Evolutionary conservation across 371 early-diverging fungal species (phyloP).

Genomic region (Syncephalastrum monosporum): DNA sequence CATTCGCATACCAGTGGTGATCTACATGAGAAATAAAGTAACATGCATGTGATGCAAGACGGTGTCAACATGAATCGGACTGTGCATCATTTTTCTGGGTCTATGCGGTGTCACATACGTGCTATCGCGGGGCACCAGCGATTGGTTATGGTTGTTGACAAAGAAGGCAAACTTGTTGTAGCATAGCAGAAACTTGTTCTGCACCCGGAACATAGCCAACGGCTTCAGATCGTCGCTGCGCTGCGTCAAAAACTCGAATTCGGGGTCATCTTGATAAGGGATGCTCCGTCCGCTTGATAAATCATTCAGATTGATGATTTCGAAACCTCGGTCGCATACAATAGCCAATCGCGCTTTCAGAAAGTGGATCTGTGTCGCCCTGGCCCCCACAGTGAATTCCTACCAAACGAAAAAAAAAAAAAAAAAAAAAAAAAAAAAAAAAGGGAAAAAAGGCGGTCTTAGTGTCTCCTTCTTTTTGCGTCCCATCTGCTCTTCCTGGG

Average conservation of each 20-base stretch:
- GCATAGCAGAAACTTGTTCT: conserved; percentile 67
- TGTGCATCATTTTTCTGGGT: background rate
- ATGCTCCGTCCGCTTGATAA: conserved; percentile 41
- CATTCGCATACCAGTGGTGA: conserved; percentile 26
- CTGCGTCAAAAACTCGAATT: conserved; percentile 71
- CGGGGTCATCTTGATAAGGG: conserved; percentile 67
- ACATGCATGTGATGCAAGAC: too few species aligned
- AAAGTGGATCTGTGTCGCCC: conserved; percentile 61
- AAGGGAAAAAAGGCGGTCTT: too few species aligned
- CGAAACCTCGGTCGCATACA: conserved; percentile 74
- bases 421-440: too few species aligned
- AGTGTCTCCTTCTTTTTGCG: too few species aligned
- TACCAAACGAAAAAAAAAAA: conserved; percentile 13
- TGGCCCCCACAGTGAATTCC: conserved; percentile 75
- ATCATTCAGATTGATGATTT: conserved; percentile 67
- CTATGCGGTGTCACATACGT: conserved; percentile 19
- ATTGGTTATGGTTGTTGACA: conserved; percentile 58
- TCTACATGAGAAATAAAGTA: background rate
- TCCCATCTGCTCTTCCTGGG: too few species aligned
- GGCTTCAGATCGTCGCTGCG: conserved; percentile 63
- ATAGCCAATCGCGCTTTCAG: conserved; percentile 64
- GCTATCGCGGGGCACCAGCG: conserved; percentile 22
- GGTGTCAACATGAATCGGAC: too few species aligned
- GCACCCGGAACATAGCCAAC: conserved; percentile 72
- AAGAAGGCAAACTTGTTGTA: conserved; percentile 88